A percentile compares a stretch with the other conserved stretches of the same genome.
Evolutionary conservation across 768 basidiomycete genomes (phyloP).

Genomic region (Agaricus blazei): DNA sequence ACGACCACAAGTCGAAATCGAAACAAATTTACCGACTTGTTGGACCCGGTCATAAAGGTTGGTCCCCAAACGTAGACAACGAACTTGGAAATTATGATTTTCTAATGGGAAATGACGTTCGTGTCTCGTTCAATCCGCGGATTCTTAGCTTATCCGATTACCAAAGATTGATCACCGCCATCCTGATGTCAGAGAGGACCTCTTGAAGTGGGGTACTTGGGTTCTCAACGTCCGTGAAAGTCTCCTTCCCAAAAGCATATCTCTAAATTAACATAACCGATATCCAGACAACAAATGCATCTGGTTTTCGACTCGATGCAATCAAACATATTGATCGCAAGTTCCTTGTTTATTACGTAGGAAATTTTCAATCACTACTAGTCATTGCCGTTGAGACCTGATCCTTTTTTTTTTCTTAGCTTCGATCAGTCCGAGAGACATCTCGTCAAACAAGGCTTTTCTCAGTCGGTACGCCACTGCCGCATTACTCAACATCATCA

Average conservation of each 20-base stretch:
- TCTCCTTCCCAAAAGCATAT: too few species aligned
- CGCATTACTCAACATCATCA: not conserved
- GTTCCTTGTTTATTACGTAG: constrained; percentile 68
- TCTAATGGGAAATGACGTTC: constrained; percentile 68
- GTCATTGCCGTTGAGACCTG: not conserved
- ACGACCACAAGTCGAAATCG: constrained; percentile 63
- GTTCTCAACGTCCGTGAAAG: constrained; percentile 39
- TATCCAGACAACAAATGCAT: constrained; percentile 56
- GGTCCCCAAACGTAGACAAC: constrained; percentile 75
- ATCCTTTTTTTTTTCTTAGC: constrained; percentile 26
- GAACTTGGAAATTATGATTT: constrained; percentile 91
- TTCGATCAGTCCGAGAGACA: constrained; percentile 43
- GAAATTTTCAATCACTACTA: constrained; percentile 14
- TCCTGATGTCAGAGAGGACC: constrained; percentile 71
- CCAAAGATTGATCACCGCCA: constrained; percentile 78
- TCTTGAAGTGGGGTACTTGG: constrained; percentile 77
- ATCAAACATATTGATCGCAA: constrained; percentile 82
- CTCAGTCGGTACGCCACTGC: constrained; percentile 34
- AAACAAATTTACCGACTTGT: constrained; percentile 71
- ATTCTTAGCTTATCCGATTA: not conserved
- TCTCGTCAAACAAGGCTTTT: constrained; percentile 52
- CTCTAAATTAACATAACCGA: not conserved
- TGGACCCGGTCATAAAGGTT: constrained; percentile 62
- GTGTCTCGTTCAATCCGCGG: constrained; percentile 14
- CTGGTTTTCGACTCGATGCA: constrained; percentile 84